Evolutionary conservation across 345 rosid species (phyloP).

Genomic region (Corymbia maculata): DNA sequence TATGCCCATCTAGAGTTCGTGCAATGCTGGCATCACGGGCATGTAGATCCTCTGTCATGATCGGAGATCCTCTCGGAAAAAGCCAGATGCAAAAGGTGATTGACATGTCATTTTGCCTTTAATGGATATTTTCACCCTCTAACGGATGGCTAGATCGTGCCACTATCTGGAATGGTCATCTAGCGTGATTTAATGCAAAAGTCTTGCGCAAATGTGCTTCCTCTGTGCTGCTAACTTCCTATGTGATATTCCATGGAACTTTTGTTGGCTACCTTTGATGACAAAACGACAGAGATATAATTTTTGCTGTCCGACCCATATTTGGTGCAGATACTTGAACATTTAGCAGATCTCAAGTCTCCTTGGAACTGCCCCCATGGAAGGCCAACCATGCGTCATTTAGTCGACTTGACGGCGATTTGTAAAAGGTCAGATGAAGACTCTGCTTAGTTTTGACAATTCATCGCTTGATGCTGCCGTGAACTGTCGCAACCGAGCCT

Average conservation of each 20-base stretch:
- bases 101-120: neutral
- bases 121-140: neutral
- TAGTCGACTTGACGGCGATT: conserved; percentile 62
- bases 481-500: neutral
- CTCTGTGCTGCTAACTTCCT: neutral
- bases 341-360: conserved; percentile 71
- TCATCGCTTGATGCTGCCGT: neutral
- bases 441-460: neutral
- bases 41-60: conserved; percentile 80
- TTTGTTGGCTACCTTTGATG: neutral
- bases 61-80: conserved; percentile 83
- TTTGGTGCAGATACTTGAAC: conserved; percentile 57
- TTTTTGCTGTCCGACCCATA: neutral
- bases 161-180: neutral
- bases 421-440: conserved; percentile 3
- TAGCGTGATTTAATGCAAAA: neutral
- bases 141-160: neutral
- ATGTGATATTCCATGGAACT: neutral
- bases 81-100: conserved; percentile 85
- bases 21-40: conserved; percentile 92
- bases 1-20: conserved; percentile 89
- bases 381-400: conserved; percentile 97
- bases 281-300: neutral
- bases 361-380: conserved; percentile 99
- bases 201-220: neutral